phyloP scores from a whole-genome alignment of 116 monocot species.

The Papilionanthe hybrid region DNA sequence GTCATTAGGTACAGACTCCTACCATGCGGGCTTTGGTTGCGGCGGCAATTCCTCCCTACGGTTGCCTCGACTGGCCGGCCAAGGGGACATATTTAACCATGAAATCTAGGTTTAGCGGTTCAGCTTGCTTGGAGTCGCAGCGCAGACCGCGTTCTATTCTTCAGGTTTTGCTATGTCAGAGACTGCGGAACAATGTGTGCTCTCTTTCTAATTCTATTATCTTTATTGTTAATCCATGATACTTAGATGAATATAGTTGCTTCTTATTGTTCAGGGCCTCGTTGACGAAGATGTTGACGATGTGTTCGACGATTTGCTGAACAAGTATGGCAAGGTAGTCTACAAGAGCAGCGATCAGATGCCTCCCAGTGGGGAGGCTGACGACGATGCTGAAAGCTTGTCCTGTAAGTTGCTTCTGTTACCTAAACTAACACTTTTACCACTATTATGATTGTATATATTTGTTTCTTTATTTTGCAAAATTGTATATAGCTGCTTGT shows the following conservation, averaged over 20 bases:
- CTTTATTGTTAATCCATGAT: not conserved
- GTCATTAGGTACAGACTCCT: not conserved
- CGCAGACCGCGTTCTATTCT: not conserved
- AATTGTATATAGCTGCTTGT: too few relatives aligned
- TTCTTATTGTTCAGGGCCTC: slow-evolving; percentile 22
- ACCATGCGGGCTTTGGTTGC: slow-evolving; percentile 12
- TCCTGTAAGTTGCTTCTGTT: slow-evolving; percentile 46
- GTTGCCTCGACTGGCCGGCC: not conserved
- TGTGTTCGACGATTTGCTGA: slow-evolving; percentile 71
- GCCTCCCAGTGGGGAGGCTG: slow-evolving; percentile 34
- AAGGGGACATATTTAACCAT: not conserved
- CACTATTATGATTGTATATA: too few relatives aligned
- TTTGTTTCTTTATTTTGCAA: too few relatives aligned
- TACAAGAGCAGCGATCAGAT: slow-evolving; percentile 49
- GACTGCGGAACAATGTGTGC: slow-evolving; percentile 17
- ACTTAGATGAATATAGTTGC: not conserved
- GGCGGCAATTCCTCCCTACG: not conserved
- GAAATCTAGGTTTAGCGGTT: not conserved
- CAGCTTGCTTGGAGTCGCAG: not conserved
- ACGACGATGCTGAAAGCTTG: slow-evolving; percentile 84
- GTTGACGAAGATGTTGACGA: slow-evolving; percentile 57
- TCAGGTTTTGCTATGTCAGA: slow-evolving; percentile 11
- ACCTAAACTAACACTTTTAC: not conserved
- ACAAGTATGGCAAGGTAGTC: slow-evolving; percentile 90
- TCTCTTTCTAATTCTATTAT: not conserved